Base-by-base conservation (phyloP, 352 stramenopile genomes). In the Pythium vanterpoolii region DNA sequence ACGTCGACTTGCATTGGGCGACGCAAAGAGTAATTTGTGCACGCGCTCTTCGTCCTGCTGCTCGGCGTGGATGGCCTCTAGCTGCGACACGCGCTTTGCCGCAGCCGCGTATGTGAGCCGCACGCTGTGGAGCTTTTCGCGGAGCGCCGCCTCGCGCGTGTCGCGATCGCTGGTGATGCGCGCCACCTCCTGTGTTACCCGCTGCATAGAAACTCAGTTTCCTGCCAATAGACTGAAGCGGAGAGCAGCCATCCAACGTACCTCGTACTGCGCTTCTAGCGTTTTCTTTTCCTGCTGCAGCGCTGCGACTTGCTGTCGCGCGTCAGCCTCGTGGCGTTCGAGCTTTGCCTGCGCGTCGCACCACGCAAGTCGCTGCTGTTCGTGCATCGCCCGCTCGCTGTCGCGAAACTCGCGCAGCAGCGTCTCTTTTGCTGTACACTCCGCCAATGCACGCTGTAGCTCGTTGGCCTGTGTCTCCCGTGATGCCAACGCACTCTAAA, bases 341-440 rank as follows among this genome's bases (percentile, higher is more conserved):
- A 60, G 28, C 31, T 27, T 52, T 16, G 46, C 31, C 24, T 57
- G 34, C 8, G 30, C 9, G 24, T 42, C 51, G 31, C 44, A 51
- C 60, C 51, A 66, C 30, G 49, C 43, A 7, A n/a, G 28, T 1
- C 60, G 60, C 34, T 83, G 58, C 30, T 71, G 66, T 19, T 74
- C 44, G 46, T 73, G 67, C 27, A 74, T 51, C 26, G 50, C 46
- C 10, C 62, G 61, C 51, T 84, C 71, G 5, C 33, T 47, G 18
- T 64, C 65, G 18, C 67, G 67, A 21, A 72, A 60, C 36, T 78
- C 66, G 14, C 38, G 44, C 24, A 54, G 45, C 18, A 75, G 33
- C 28, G 57, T 52, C 45, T 69, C 60, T 19, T 66, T 72, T 16
- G 66, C 50, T 0, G 44, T 45, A 24, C 74, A 40, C 31, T 80